Evolutionary conservation across 371 early-diverging fungal species (phyloP).

Genomic region (Gilbertella persicaria): DNA sequence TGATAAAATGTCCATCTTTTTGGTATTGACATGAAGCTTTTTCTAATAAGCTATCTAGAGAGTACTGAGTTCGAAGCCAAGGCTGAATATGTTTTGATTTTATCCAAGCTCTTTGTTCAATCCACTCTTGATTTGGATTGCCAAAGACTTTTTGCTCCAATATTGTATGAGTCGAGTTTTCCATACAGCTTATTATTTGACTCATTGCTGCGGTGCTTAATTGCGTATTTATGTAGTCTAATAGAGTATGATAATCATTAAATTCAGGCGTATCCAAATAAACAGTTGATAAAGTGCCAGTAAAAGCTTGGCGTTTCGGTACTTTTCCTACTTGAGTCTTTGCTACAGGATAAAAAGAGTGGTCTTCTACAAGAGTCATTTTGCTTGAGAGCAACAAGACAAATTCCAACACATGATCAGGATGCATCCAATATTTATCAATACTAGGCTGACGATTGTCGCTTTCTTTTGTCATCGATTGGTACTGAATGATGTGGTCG

Average conservation of each 20-base stretch:
- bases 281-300: constrained; percentile 13
- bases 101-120: constrained; percentile 19
- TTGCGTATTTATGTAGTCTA: background rate
- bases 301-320: too few relatives aligned
- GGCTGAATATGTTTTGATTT: constrained; percentile 10
- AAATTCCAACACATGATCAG: constrained; percentile 16
- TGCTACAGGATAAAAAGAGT: background rate
- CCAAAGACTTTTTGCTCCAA: too few relatives aligned
- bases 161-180: too few relatives aligned
- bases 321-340: constrained; percentile 1
- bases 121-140: too few relatives aligned
- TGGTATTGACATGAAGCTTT: constrained; percentile 12
- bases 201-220: background rate
- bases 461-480: background rate
- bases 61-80: constrained; percentile 13
- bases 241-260: constrained; percentile 5
- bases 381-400: constrained; percentile 13
- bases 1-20: background rate
- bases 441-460: background rate
- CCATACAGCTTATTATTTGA: too few relatives aligned
- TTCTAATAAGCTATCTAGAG: background rate
- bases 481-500: background rate
- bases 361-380: constrained; percentile 1
- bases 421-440: constrained; percentile 21
- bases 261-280: constrained; percentile 21